phyloP scores from a whole-genome alignment of 805 yeast genomes.

The Candida railenensis region DNA sequence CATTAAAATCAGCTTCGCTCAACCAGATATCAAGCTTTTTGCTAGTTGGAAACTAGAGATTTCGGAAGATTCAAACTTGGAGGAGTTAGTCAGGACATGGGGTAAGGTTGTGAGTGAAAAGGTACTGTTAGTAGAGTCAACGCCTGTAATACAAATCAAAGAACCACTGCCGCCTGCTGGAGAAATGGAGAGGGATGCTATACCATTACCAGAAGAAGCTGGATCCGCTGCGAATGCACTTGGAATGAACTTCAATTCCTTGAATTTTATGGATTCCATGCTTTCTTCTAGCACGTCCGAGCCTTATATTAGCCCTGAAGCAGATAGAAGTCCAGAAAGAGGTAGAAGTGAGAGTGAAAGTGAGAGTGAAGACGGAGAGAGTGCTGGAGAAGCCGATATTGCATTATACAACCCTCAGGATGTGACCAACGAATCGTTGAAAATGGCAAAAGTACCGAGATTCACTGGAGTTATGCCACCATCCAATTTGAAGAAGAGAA shows the following conservation, averaged over 20 bases:
- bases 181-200: slow-evolving; percentile 1
- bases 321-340: neutral
- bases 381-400: slow-evolving; percentile 10
- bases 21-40: slow-evolving; percentile 17
- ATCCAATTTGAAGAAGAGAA: slow-evolving; percentile 24
- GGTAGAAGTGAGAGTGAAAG: slow-evolving; percentile 10
- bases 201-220: slow-evolving; percentile 4
- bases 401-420: slow-evolving; percentile 21
- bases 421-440: neutral
- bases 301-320: slow-evolving; percentile 2
- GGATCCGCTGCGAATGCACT: slow-evolving; percentile 17
- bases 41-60: slow-evolving; percentile 11
- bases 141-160: neutral
- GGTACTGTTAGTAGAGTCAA: neutral
- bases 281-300: slow-evolving; percentile 7
- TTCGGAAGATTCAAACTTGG: slow-evolving; percentile 10
- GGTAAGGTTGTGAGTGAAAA: slow-evolving; percentile 14
- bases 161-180: neutral
- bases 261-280: slow-evolving; percentile 15
- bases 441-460: neutral
- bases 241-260: slow-evolving; percentile 21
- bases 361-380: slow-evolving; percentile 5
- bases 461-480: slow-evolving; percentile 7
- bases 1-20: neutral
- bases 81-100: slow-evolving; percentile 14